Base-by-base conservation (phyloP, 352 stramenopile genomes). In the Globisporangium takayamanum region DNA sequence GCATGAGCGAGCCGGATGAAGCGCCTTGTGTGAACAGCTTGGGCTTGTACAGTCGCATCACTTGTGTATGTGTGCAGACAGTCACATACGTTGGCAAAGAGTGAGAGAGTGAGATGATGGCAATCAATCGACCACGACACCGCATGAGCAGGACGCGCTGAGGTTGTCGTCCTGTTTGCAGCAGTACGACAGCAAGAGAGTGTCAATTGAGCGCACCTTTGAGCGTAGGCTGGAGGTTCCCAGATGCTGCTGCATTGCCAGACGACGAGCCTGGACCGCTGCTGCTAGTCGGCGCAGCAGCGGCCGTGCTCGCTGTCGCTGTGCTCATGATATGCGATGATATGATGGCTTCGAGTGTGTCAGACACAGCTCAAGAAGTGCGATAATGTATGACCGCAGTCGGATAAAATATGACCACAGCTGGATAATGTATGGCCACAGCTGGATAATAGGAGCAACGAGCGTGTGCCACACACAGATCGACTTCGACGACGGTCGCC, bases 1-100 rank as follows among this genome's bases (percentile, higher is more conserved):
- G 80, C 60, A 91, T 69, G 53, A 86, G 72, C 30, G 78, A 87
- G 0, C 76, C 79, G 0, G 75, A 77, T 20, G 53, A 72, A 10
- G 66, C 67, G 0, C 76, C 73, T 45, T 89, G 78, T 1, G 74
- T 85, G 65, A 78, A 88, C 30, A 97, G 70, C 66, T 81, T 81
- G 25, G 89, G 89, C 65, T 96, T 96, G 78, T 96, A 97, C 26
- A 97, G 66, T 16, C 89, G 82, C 89, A 97, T 97, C 18, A 97
- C 89, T 92, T 33, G 42, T n/a, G 18, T 25, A 12, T 33, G 50
- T 46, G 25, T 28, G 1, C 30, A 61, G n/a, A 44, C 7, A 61
- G 33, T 7, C 7, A 58, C 26, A 22, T 28, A 12, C n/a, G 45
- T 16, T 2, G 47, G 20, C 14, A 30, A 15, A 33, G 20, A 14